Evolutionary conservation across 1,284 basidiomycete genomes (phyloP).

Genomic region (Garcileccinum viscosum): DNA sequence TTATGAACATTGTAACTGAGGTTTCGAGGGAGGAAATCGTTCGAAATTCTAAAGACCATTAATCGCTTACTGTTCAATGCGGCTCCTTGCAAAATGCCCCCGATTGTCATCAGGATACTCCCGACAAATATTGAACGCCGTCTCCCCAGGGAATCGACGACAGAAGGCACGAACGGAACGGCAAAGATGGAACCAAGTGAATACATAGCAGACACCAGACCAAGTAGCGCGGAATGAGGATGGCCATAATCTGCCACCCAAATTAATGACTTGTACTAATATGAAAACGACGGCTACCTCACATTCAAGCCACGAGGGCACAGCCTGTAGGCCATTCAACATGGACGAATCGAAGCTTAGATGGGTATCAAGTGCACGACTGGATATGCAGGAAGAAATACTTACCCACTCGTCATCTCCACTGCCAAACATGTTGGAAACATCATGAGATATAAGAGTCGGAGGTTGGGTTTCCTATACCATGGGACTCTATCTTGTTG

Average conservation of each 20-base stretch:
- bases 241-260: slow-evolving; percentile 21
- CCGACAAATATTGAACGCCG: slow-evolving; percentile 26
- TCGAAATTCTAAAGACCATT: no score
- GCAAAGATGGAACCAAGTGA: slow-evolving; percentile 22
- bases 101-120: slow-evolving; percentile 12
- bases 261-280: not conserved
- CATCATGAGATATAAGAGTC: slow-evolving; percentile 48
- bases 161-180: slow-evolving; percentile 18
- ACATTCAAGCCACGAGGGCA: slow-evolving; percentile 32
- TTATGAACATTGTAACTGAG: slow-evolving; percentile 27
- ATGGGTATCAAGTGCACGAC: not conserved
- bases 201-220: slow-evolving; percentile 25
- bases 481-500: slow-evolving; percentile 57
- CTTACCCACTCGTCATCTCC: slow-evolving; percentile 66
- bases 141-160: slow-evolving; percentile 26
- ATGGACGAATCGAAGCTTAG: slow-evolving; percentile 25
- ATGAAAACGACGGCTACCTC: not conserved
- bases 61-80: slow-evolving; percentile 22
- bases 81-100: slow-evolving; percentile 22
- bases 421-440: slow-evolving; percentile 66
- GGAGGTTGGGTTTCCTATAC: slow-evolving; percentile 55
- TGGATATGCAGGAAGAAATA: slow-evolving; percentile 30
- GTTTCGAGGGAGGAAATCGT: not conserved
- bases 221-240: slow-evolving; percentile 26
- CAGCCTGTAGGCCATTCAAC: slow-evolving; percentile 27